Conservation (phyloP, 495 filamentous ascomycete genomes). For the Niebla homalea region DNA sequence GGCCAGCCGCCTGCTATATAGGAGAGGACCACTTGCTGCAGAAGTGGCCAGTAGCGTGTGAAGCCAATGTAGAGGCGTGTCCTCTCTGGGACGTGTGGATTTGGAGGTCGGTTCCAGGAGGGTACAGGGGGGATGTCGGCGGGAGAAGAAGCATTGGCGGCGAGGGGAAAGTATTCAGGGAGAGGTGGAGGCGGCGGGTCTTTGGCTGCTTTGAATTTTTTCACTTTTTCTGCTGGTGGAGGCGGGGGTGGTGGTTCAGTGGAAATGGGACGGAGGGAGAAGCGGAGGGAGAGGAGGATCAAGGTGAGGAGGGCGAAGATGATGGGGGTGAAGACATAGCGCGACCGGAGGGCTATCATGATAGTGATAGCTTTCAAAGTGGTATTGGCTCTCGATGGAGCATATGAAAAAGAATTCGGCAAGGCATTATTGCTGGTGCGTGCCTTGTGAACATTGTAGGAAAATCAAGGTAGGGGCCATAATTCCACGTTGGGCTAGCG, state of each 20-base stretch:
- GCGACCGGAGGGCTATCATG: constrained; percentile 10
- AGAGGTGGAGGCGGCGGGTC: constrained; percentile 9
- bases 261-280: background rate
- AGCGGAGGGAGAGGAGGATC: constrained; percentile 8
- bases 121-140: constrained; percentile 17
- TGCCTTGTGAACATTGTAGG: too few relatives aligned
- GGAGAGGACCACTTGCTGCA: constrained; percentile 44
- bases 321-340: constrained; percentile 10
- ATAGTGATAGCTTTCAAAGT: background rate
- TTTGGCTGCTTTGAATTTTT: constrained; percentile 8
- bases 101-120: constrained; percentile 15
- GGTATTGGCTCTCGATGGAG: too few relatives aligned
- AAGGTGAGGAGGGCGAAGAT: constrained; percentile 8
- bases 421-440: too few relatives aligned
- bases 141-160: constrained; percentile 11
- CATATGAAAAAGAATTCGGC: too few relatives aligned
- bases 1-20: constrained; percentile 55
- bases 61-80: constrained; percentile 48
- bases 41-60: constrained; percentile 43
- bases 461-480: too few relatives aligned
- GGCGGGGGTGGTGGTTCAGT: background rate
- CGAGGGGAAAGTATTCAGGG: constrained; percentile 16
- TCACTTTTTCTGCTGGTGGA: background rate
- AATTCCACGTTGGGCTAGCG: too few relatives aligned
- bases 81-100: constrained; percentile 11